phyloP scores from a whole-genome alignment of 2,329 filamentous ascomycete species.

The Cladosporium austrohemisphaericum region DNA sequence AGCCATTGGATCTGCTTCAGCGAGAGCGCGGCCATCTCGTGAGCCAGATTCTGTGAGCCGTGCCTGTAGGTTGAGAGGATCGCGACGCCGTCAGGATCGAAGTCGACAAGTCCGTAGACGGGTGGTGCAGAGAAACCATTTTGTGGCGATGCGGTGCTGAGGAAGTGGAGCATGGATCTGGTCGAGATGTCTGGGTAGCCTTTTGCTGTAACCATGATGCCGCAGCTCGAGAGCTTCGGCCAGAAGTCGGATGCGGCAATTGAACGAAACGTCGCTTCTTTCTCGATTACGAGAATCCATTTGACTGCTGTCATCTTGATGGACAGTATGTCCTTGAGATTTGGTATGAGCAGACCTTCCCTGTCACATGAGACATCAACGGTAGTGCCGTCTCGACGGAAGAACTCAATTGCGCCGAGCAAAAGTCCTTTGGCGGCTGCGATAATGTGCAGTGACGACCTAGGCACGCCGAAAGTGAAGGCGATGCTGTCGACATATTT shows the following conservation, averaged over 20 bases:
- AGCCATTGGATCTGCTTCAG: conserved; percentile 60
- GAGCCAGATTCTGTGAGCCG: conserved; percentile 60
- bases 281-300: conserved; percentile 74
- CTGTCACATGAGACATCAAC: conserved; percentile 39
- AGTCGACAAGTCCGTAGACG: conserved; percentile 66
- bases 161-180: conserved; percentile 57
- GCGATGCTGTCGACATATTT: conserved; percentile 71
- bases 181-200: conserved; percentile 76
- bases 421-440: conserved; percentile 71
- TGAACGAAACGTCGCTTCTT: conserved; percentile 76
- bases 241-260: conserved; percentile 58
- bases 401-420: conserved; percentile 54
- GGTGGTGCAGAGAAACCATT: conserved; percentile 44
- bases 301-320: conserved; percentile 49
- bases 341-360: conserved; percentile 61
- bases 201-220: conserved; percentile 71
- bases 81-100: conserved; percentile 70
- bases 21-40: conserved; percentile 52
- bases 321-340: conserved; percentile 45
- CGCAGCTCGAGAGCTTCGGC: conserved; percentile 48
- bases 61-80: conserved; percentile 72
- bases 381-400: conserved; percentile 43
- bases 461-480: conserved; percentile 61
- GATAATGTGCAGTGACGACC: conserved; percentile 66
- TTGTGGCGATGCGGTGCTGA: conserved; percentile 47